Evolutionary conservation across 2,329 filamentous ascomycete genomes (phyloP).

Genomic region (Fusarium dlaminii): DNA sequence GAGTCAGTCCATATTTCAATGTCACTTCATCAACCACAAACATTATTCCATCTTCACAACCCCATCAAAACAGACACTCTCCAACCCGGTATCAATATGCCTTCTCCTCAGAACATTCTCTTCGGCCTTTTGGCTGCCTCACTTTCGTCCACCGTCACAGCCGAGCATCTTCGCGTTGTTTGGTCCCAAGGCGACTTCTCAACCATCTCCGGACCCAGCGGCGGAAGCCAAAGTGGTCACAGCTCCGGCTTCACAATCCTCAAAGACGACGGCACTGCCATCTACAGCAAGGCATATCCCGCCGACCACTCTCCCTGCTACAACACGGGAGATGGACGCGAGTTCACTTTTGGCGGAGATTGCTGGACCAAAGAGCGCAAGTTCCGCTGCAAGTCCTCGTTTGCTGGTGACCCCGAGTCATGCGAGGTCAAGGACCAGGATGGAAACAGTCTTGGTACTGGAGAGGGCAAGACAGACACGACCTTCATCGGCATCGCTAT

Average conservation of each 20-base stretch:
- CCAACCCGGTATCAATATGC: neutral
- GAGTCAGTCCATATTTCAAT: neutral
- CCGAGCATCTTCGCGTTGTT: conserved; percentile 10
- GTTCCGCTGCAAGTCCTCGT: neutral
- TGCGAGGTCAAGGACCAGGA: conserved; percentile 12
- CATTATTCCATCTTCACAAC: neutral
- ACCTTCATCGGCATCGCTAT: conserved; percentile 15
- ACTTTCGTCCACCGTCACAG: neutral
- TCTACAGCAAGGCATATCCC: neutral
- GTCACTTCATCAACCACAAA: neutral
- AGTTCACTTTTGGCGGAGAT: neutral
- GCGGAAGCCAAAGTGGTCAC: neutral
- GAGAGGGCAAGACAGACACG: conserved; percentile 6
- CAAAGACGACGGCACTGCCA: conserved; percentile 8
- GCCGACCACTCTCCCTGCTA: conserved; percentile 6
- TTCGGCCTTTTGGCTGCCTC: conserved; percentile 1
- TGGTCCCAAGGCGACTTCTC: conserved; percentile 8
- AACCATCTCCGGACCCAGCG: conserved; percentile 2
- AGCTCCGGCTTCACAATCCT: conserved; percentile 5
- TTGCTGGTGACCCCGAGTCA: neutral
- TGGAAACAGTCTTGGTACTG: neutral
- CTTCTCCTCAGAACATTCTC: neutral
- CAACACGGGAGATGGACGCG: neutral
- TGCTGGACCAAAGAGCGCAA: conserved; percentile 10
- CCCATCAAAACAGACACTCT: too few species aligned